phyloP scores from a whole-genome alignment of 176 grass and related monocot genomes.

The Carex cristatella region DNA sequence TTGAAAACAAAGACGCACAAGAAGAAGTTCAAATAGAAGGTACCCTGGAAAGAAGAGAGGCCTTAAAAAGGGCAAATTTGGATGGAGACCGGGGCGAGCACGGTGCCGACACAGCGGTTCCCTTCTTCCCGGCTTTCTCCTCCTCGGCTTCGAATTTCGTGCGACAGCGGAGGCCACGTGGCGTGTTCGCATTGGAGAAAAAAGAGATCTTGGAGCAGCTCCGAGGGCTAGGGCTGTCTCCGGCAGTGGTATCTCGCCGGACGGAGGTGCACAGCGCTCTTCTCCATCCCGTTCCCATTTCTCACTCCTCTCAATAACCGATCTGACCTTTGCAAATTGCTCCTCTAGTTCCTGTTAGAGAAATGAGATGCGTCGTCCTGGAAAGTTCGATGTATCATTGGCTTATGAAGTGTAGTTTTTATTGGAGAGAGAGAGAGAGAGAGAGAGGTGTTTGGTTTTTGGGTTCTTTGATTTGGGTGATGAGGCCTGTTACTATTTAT shows the following conservation, averaged over 20 bases:
- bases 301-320: background rate
- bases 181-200: conserved; percentile 53
- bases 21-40: background rate
- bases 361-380: background rate
- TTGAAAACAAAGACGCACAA: background rate
- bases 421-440: background rate
- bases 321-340: background rate
- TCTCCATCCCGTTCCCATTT: conserved; percentile 83
- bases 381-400: background rate
- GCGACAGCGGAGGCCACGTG: conserved; percentile 39
- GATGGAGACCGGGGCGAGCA: conserved; percentile 87
- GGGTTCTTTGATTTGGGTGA: background rate
- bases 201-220: conserved; percentile 48
- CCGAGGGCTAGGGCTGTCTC: conserved; percentile 25
- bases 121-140: background rate
- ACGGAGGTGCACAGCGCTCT: conserved; percentile 90
- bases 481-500: conserved; percentile 2
- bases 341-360: background rate
- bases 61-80: conserved; percentile 81
- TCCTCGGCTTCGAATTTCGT: conserved; percentile 25
- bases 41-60: conserved; percentile 65
- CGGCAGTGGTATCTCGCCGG: conserved; percentile 31
- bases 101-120: conserved; percentile 39
- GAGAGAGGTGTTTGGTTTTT: background rate
- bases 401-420: background rate